Evolutionary conservation across 768 basidiomycete species (phyloP).

Genomic region (Amanita inopinata): DNA sequence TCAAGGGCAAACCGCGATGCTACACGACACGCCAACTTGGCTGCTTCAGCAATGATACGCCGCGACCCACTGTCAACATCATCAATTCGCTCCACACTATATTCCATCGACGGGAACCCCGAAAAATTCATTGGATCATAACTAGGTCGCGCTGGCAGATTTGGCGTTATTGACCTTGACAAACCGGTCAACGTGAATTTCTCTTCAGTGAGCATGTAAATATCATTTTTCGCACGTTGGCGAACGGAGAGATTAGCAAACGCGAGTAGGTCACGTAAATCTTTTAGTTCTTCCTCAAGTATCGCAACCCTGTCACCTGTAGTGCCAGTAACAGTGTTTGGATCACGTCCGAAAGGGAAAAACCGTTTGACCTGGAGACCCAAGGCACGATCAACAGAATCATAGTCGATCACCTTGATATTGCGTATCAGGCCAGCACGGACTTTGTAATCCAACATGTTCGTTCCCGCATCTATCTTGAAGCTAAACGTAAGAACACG

Average conservation of each 20-base stretch:
- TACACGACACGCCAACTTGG: constrained; percentile 71
- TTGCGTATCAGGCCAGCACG: constrained; percentile 69
- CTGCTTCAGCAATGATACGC: constrained; percentile 62
- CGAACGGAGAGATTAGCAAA: constrained; percentile 11
- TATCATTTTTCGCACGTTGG: constrained; percentile 15
- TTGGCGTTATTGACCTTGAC: constrained; percentile 18
- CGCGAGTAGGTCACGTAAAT: constrained; percentile 21
- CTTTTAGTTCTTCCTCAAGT: constrained; percentile 16
- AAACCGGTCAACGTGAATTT: constrained; percentile 18
- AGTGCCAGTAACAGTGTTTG: constrained; percentile 4
- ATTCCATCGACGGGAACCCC: constrained; percentile 45
- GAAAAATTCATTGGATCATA: constrained; percentile 23
- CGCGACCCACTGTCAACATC: constrained; percentile 32
- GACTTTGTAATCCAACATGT: constrained; percentile 62
- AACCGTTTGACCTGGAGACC: constrained; percentile 14
- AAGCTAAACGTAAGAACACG: constrained; percentile 74
- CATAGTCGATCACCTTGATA: constrained; percentile 54
- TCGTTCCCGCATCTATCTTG: constrained; percentile 49
- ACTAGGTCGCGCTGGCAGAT: constrained; percentile 20
- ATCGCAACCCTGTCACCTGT: background rate
- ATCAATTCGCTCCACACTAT: constrained; percentile 26
- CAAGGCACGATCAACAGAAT: constrained; percentile 47
- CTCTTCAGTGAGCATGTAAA: constrained; percentile 17
- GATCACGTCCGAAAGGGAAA: constrained; percentile 33
- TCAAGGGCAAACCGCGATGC: constrained; percentile 66